phyloP scores from a whole-genome alignment of 2,329 filamentous ascomycete genomes.

The Penicillium glabrum region DNA sequence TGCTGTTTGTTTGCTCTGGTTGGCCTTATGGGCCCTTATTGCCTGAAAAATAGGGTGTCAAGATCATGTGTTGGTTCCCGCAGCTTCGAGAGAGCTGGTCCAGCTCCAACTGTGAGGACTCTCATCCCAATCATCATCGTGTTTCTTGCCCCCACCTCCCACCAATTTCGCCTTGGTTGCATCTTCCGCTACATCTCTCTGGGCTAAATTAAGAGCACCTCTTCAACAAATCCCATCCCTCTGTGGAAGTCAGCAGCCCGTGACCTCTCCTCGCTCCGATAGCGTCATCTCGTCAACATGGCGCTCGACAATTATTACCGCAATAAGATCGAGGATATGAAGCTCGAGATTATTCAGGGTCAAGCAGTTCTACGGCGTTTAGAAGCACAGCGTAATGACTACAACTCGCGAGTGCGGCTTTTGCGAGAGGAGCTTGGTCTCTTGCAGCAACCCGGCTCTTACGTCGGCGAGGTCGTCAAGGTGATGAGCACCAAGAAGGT shows the following conservation, averaged over 20 bases:
- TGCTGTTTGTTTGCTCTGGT: not conserved
- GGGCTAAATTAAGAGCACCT: not conserved
- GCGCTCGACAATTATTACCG: slow-evolving; percentile 99
- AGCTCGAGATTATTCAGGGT: slow-evolving; percentile 99
- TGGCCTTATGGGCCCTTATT: not conserved
- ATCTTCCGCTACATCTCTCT: not conserved
- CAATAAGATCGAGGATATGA: slow-evolving; percentile 99
- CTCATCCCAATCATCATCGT: slow-evolving; percentile 7
- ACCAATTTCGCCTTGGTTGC: not conserved
- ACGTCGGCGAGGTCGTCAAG: slow-evolving; percentile 99
- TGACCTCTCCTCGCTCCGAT: slow-evolving; percentile 13
- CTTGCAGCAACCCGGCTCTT: slow-evolving; percentile 94
- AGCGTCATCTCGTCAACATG: slow-evolving; percentile 60
- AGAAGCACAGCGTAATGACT: slow-evolving; percentile 97
- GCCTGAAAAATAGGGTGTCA: slow-evolving; percentile 7
- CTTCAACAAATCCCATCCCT: not conserved
- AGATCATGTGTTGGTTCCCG: slow-evolving; percentile 13
- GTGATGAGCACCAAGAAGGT: slow-evolving; percentile 99
- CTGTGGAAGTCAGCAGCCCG: slow-evolving; percentile 5
- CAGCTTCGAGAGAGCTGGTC: slow-evolving; percentile 15
- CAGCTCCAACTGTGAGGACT: slow-evolving; percentile 4
- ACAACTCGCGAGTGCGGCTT: slow-evolving; percentile 95
- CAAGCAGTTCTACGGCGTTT: slow-evolving; percentile 92
- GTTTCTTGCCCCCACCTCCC: not conserved
- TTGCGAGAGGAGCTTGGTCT: slow-evolving; percentile 93